Conservation (phyloP, 2,329 filamentous ascomycete species). For the Ophiosphaerella herpotricha region DNA sequence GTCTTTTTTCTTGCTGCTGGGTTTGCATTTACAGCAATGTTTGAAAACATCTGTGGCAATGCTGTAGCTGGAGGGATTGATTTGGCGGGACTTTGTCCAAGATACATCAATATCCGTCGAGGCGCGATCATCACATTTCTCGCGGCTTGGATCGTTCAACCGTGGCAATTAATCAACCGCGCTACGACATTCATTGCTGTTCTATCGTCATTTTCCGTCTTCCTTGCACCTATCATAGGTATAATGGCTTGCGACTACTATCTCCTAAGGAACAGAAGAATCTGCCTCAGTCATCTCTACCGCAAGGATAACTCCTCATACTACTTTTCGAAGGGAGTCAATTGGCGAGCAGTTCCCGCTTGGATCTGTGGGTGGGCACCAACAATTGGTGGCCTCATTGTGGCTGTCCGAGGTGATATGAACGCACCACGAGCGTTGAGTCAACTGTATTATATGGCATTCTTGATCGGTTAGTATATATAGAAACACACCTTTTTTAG, state of each 20-base stretch:
- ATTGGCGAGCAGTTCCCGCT: slow-evolving; percentile 50
- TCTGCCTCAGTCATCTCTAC: slow-evolving; percentile 47
- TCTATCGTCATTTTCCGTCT: slow-evolving; percentile 51
- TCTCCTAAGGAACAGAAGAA: slow-evolving; percentile 39
- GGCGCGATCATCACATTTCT: slow-evolving; percentile 44
- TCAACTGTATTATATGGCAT: slow-evolving; percentile 56
- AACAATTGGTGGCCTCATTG: slow-evolving; percentile 49
- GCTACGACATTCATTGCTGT: slow-evolving; percentile 45
- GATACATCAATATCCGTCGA: slow-evolving; percentile 41
- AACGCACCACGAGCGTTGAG: slow-evolving; percentile 45
- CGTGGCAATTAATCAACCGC: slow-evolving; percentile 46
- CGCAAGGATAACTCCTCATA: slow-evolving; percentile 44
- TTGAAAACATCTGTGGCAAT: slow-evolving; percentile 49
- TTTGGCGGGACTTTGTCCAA: slow-evolving; percentile 40
- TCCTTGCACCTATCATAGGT: slow-evolving; percentile 47
- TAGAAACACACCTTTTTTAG: background rate
- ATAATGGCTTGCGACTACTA: slow-evolving; percentile 49
- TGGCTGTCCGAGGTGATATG: slow-evolving; percentile 40
- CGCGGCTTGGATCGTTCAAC: slow-evolving; percentile 43
- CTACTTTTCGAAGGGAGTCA: slow-evolving; percentile 52
- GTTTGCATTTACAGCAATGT: slow-evolving; percentile 46
- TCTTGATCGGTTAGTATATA: slow-evolving; percentile 47
- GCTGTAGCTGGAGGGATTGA: slow-evolving; percentile 44
- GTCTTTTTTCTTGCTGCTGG: slow-evolving; percentile 45
- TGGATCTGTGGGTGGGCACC: slow-evolving; percentile 54